phyloP scores from a whole-genome alignment of 2,329 filamentous ascomycete species.

The Trichoderma afroharzianum region DNA sequence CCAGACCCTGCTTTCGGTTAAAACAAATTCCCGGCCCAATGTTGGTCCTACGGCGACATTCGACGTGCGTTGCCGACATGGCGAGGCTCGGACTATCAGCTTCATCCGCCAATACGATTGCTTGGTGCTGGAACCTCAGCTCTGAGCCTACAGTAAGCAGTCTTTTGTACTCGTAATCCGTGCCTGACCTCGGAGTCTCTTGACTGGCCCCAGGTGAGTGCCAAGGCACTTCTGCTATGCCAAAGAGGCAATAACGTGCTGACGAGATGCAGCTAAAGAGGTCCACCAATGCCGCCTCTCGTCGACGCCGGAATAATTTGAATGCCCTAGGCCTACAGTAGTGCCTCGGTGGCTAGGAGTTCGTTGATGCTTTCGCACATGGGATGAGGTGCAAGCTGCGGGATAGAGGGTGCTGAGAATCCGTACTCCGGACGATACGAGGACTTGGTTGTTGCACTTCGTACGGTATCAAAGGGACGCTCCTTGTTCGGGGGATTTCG shows the following conservation, averaged over 20 bases:
- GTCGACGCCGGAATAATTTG: not conserved
- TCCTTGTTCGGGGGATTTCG: not conserved
- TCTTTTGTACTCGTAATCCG: not conserved
- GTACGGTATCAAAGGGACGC: not conserved
- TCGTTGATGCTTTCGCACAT: not conserved
- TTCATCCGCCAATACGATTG: not conserved
- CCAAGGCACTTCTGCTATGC: slow-evolving; percentile 6
- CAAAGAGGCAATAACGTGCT: slow-evolving; percentile 8
- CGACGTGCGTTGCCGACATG: not conserved
- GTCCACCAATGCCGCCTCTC: not conserved
- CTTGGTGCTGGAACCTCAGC: not conserved
- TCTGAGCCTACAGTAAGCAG: not conserved
- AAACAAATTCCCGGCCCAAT: slow-evolving; percentile 14
- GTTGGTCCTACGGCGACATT: slow-evolving; percentile 3
- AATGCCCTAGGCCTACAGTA: not conserved
- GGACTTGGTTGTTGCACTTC: too few relatives aligned
- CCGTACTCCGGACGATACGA: not conserved
- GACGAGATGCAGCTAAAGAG: slow-evolving; percentile 10
- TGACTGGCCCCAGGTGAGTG: not conserved
- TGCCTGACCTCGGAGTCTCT: not conserved
- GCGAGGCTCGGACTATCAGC: not conserved
- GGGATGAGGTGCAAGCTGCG: not conserved
- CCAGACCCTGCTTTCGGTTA: slow-evolving; percentile 11
- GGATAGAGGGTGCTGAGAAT: not conserved
- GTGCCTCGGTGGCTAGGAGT: not conserved